phyloP scores from a whole-genome alignment of 305 asterid species.

The Rubia balearica region DNA sequence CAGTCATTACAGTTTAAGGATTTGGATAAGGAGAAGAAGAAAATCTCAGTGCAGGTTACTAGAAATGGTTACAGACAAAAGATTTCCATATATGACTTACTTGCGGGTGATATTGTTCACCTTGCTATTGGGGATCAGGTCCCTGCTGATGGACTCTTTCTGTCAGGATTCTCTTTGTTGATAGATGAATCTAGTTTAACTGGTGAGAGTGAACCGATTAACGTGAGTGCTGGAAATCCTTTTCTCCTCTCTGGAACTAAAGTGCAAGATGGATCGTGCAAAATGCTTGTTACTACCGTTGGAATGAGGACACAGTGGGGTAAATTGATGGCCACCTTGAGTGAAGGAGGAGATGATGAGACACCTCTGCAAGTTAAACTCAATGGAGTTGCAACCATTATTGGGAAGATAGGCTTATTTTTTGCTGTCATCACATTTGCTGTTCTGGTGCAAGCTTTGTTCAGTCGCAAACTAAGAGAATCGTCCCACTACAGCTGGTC shows the following conservation, averaged over 20 bases:
- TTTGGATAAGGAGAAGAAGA: conserved; percentile 92
- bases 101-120: conserved; percentile 89
- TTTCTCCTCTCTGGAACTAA: conserved; percentile 93
- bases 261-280: conserved; percentile 92
- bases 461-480: conserved; percentile 50
- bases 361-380: conserved; percentile 91
- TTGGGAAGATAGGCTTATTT: conserved; percentile 90
- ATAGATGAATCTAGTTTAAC: conserved; percentile 89
- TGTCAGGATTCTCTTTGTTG: conserved; percentile 72
- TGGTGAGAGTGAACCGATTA: conserved; percentile 85
- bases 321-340: conserved; percentile 85
- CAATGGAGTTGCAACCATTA: conserved; percentile 91
- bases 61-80: conserved; percentile 82
- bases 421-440: conserved; percentile 87
- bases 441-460: conserved; percentile 74
- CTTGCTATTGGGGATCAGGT: conserved; percentile 91
- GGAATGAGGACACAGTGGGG: conserved; percentile 99
- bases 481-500: conserved; percentile 66
- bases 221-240: conserved; percentile 61
- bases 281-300: conserved; percentile 85
- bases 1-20: conserved; percentile 93
- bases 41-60: conserved; percentile 82
- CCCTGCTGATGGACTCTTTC: conserved; percentile 91
- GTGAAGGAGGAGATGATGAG: conserved; percentile 96
- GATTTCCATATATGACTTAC: conserved; percentile 70